Percentiles rank a stretch among this genome's conserved stretches.
Conservation (phyloP, 805 yeast species). For the Clavispora vitiphila region DNA sequence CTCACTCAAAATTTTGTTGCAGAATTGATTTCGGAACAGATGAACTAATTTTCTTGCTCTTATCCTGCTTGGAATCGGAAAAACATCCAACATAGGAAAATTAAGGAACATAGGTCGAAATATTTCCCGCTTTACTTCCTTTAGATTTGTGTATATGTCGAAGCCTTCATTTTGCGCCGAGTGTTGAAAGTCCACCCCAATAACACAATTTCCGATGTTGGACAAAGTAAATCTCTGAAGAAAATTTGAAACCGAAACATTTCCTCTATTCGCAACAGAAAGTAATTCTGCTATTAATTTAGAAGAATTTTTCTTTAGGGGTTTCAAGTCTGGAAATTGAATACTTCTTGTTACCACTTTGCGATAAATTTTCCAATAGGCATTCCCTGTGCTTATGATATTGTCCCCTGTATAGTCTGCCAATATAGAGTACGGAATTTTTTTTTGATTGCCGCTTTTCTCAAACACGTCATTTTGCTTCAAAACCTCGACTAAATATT, state of each 20-base stretch:
- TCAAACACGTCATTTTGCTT: slow-evolving; percentile 47
- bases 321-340: slow-evolving; percentile 42
- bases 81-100: slow-evolving; percentile 49
- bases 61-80: slow-evolving; percentile 45
- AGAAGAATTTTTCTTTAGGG: slow-evolving; percentile 34
- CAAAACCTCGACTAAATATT: slow-evolving; percentile 40
- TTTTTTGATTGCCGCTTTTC: slow-evolving; percentile 56
- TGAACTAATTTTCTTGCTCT: slow-evolving; percentile 36
- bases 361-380: slow-evolving; percentile 47
- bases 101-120: slow-evolving; percentile 51
- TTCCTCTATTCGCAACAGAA: not conserved
- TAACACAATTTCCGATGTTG: slow-evolving; percentile 44
- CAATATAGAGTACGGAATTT: slow-evolving; percentile 51
- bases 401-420: slow-evolving; percentile 58
- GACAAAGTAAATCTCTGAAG: slow-evolving; percentile 45
- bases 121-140: slow-evolving; percentile 44
- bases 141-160: slow-evolving; percentile 23
- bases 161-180: not conserved
- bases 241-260: slow-evolving; percentile 27
- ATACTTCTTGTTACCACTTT: slow-evolving; percentile 41
- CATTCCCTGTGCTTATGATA: slow-evolving; percentile 54
- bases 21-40: slow-evolving; percentile 17
- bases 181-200: slow-evolving; percentile 42
- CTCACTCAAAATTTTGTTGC: slow-evolving; percentile 18
- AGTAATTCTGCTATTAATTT: not conserved